Evolutionary conservation across 306 rosid genomes (phyloP).

Genomic region (Senna tora): DNA sequence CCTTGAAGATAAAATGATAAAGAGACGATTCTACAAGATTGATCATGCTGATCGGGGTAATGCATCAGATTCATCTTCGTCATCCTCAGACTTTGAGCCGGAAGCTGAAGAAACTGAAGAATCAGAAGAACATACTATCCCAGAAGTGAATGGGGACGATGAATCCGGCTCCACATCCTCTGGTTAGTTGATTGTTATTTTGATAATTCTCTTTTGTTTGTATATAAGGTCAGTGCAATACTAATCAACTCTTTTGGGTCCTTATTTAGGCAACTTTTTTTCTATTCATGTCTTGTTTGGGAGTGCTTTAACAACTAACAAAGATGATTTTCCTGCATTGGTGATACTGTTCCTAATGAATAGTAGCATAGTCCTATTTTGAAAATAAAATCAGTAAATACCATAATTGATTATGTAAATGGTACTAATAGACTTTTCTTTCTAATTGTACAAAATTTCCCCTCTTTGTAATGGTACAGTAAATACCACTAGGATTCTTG

Average conservation of each 20-base stretch:
- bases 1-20: slow-evolving; percentile 57
- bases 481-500: neutral
- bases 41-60: slow-evolving; percentile 66
- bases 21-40: slow-evolving; percentile 73
- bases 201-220: neutral
- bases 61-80: slow-evolving; percentile 64
- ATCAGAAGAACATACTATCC: slow-evolving; percentile 46
- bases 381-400: no score
- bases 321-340: no score
- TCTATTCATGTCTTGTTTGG: slow-evolving; percentile 1
- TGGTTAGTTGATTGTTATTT: slow-evolving; percentile 48
- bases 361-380: no score
- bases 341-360: no score
- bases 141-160: slow-evolving; percentile 39
- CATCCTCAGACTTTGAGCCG: slow-evolving; percentile 60
- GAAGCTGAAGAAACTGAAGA: slow-evolving; percentile 46
- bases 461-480: neutral
- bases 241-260: neutral
- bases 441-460: no score
- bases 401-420: no score
- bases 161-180: slow-evolving; percentile 67
- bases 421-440: no score
- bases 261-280: neutral
- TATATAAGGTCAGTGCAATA: neutral
- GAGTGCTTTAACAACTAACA: neutral